Conservation (phyloP, 2,329 filamentous ascomycete genomes). For the Sporothrix sp. region DNA sequence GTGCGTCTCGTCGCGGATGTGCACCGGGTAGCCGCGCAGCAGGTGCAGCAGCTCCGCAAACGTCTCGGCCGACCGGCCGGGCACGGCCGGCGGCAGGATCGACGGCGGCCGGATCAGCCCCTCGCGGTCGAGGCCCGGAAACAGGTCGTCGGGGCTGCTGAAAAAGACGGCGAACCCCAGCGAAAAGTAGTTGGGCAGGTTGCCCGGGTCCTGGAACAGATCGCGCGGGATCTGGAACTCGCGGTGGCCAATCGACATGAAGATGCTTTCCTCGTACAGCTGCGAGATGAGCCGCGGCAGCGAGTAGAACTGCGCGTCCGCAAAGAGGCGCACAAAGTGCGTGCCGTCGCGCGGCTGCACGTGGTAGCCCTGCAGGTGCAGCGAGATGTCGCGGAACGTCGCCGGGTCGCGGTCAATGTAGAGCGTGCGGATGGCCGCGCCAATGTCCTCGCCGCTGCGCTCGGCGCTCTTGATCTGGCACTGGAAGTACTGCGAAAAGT, state of each 20-base stretch:
- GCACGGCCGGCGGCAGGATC: conserved; percentile 72
- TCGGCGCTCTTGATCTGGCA: conserved; percentile 63
- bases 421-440: conserved; percentile 57
- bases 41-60: conserved; percentile 77
- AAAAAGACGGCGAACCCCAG: conserved; percentile 86
- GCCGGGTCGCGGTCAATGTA: conserved; percentile 91
- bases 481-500: conserved; percentile 90
- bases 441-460: conserved; percentile 40
- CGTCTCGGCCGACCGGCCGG: conserved; percentile 69
- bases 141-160: conserved; percentile 66
- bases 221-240: conserved; percentile 88
- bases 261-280: conserved; percentile 84
- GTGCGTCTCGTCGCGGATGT: conserved; percentile 67
- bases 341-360: conserved; percentile 69
- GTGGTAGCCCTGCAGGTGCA: conserved; percentile 89
- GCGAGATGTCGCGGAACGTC: conserved; percentile 80
- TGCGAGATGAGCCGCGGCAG: conserved; percentile 81
- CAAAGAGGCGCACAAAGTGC: conserved; percentile 87
- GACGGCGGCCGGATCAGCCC: conserved; percentile 77
- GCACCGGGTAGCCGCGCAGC: conserved; percentile 71
- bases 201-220: conserved; percentile 73
- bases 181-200: conserved; percentile 93
- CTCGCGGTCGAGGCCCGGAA: conserved; percentile 72
- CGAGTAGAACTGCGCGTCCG: conserved; percentile 84
- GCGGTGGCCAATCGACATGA: conserved; percentile 77